Percentiles rank a stretch among this genome's conserved stretches.
Conservation (phyloP, 2,329 filamentous ascomycete species). For the Pseudogymnoascus sp. region DNA sequence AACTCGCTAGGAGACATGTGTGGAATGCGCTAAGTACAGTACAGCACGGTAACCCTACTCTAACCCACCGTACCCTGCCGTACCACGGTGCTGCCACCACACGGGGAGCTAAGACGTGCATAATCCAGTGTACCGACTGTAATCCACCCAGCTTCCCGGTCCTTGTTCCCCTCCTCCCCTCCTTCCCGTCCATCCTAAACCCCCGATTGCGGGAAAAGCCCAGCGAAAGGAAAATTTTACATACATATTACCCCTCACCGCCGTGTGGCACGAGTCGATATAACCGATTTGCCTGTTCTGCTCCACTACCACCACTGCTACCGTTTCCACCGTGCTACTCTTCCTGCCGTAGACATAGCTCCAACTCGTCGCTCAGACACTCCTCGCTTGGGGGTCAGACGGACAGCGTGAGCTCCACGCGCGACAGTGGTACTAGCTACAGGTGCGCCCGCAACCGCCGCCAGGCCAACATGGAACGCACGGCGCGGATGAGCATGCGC, state of each 20-base stretch:
- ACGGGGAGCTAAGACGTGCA: slow-evolving; percentile 1
- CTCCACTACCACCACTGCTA: not conserved
- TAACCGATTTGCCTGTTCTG: not conserved
- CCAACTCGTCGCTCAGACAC: not conserved
- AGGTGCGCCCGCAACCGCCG: not conserved
- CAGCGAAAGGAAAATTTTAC: not conserved
- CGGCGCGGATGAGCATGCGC: not conserved
- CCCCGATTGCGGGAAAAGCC: not conserved
- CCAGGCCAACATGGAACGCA: not conserved
- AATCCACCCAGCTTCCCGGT: not conserved
- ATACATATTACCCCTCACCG: not conserved
- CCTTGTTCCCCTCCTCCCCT: not conserved
- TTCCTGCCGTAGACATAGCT: not conserved
- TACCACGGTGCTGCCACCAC: not conserved
- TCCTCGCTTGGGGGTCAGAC: not conserved
- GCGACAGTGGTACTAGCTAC: not conserved
- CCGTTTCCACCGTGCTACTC: not conserved
- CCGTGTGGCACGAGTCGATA: not conserved
- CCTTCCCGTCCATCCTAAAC: not conserved
- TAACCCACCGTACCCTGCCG: not conserved
- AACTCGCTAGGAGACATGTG: not conserved
- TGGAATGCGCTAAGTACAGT: not conserved
- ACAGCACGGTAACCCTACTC: not conserved
- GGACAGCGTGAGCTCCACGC: not conserved
- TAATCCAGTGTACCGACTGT: not conserved